These are phyloP conservation scores for Beta vulgaris DNA, from an alignment of 148 eudicot genomes.

Conservation along the genomic window DNA sequence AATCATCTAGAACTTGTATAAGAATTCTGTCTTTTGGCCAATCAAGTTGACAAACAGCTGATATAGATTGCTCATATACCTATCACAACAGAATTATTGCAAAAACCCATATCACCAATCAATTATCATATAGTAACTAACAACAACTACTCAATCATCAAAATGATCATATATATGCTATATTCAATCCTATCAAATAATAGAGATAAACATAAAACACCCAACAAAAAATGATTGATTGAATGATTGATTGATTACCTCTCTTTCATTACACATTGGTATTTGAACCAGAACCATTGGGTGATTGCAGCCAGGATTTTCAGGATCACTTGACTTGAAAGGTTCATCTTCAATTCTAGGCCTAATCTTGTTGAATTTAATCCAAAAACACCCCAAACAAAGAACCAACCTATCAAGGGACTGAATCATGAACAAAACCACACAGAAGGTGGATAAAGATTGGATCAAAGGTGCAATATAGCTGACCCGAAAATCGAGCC, in stretches of 20 bases:
- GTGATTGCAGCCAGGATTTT: slow-evolving; percentile 33
- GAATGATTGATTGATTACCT: slow-evolving; percentile 36
- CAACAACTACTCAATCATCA: not conserved
- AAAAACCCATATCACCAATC: not conserved
- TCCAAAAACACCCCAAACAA: slow-evolving; percentile 61
- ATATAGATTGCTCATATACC: slow-evolving; percentile 75
- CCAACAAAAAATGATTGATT: not conserved
- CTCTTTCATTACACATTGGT: slow-evolving; percentile 60
- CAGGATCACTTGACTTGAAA: slow-evolving; percentile 37
- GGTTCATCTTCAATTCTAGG: slow-evolving; percentile 37
- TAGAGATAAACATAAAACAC: not conserved
- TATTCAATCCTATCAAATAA: not conserved
- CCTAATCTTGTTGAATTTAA: slow-evolving; percentile 42
- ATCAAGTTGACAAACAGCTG: slow-evolving; percentile 65
- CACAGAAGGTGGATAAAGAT: slow-evolving; percentile 42
- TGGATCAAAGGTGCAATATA: slow-evolving; percentile 49
- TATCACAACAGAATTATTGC: slow-evolving; percentile 14
- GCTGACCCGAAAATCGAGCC: slow-evolving; percentile 42
- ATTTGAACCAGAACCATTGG: slow-evolving; percentile 68
- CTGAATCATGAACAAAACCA: slow-evolving; percentile 50
- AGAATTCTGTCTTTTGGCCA: slow-evolving; percentile 64
- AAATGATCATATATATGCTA: not conserved
- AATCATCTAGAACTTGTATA: slow-evolving; percentile 69
- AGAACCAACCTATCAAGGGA: slow-evolving; percentile 49
- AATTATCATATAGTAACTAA: not conserved